phyloP scores from a whole-genome alignment of 495 filamentous ascomycete species.

The Podospora bellae-mahoneyi region DNA sequence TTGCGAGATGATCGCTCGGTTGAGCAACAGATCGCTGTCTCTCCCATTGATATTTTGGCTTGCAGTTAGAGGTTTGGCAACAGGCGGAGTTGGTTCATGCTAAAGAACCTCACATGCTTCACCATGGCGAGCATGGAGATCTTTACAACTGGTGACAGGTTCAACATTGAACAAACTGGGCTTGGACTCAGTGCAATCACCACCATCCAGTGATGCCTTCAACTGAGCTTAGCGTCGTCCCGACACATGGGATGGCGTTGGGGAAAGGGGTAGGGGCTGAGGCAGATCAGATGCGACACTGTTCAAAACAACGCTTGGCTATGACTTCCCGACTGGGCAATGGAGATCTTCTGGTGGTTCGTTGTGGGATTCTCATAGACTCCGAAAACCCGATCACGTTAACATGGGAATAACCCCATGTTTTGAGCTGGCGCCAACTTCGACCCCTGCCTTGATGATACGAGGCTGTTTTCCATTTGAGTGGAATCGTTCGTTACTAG shows the following conservation, averaged over 20 bases:
- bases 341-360: neutral
- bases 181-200: neutral
- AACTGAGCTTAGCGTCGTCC: neutral
- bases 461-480: neutral
- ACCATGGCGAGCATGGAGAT: neutral
- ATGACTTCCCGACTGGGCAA: neutral
- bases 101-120: neutral
- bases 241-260: neutral
- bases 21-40: neutral
- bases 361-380: neutral
- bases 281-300: constrained; percentile 10
- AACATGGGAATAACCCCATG: neutral
- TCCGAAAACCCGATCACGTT: neutral
- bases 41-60: neutral
- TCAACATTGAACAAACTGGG: too few species aligned
- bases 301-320: constrained; percentile 12
- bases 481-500: neutral
- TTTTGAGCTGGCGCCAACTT: neutral
- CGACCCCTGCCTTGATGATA: neutral
- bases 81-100: neutral
- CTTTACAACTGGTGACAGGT: too few species aligned
- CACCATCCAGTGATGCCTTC: neutral
- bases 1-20: neutral
- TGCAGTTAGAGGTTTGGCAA: neutral
- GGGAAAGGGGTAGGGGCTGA: constrained; percentile 13